Conservation (phyloP, 257 asterid genomes). For the Solanum ahanhuiri region DNA sequence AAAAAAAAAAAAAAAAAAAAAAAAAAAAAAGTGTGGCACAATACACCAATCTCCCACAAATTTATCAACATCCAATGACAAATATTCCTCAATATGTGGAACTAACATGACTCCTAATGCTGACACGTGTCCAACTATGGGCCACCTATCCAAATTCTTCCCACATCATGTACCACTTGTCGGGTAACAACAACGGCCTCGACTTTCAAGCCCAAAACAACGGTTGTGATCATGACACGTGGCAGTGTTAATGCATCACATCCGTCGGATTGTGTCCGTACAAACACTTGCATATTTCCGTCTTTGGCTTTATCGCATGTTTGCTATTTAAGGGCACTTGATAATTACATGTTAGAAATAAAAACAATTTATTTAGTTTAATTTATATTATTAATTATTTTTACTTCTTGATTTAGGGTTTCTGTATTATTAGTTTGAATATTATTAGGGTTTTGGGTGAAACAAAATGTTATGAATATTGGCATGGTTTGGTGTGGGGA, state of each 20-base stretch:
- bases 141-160: neutral
- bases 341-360: neutral
- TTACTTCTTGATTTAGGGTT: neutral
- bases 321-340: constrained; percentile 12
- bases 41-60: neutral
- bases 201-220: neutral
- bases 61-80: neutral
- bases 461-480: neutral
- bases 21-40: neutral
- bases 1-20: no score
- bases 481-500: neutral
- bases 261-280: constrained; percentile 13
- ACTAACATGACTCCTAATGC: neutral
- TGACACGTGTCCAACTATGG: neutral
- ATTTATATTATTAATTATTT: neutral
- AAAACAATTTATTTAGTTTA: neutral
- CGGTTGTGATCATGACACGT: neutral
- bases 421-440: neutral
- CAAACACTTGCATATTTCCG: constrained; percentile 10
- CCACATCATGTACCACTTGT: constrained; percentile 11
- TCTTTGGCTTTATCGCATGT: constrained; percentile 17
- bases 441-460: neutral
- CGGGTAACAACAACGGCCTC: neutral
- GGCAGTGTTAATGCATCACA: neutral
- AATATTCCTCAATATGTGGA: neutral